Evolutionary conservation across 75 land plant species (phyloP).

Genomic region (Cupressus sempervirens): DNA sequence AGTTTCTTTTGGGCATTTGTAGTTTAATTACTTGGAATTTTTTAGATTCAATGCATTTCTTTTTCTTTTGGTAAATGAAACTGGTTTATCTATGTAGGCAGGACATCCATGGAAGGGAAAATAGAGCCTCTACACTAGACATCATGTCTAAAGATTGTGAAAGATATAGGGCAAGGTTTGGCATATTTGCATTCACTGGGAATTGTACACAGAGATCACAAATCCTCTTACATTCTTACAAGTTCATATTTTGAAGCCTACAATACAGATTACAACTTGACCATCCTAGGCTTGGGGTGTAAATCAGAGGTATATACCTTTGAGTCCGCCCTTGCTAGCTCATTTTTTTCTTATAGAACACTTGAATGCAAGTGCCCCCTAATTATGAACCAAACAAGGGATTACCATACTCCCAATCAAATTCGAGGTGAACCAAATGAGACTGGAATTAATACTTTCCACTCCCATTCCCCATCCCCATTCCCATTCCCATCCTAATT

Average conservation of each 20-base stretch:
- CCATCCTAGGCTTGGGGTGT: constrained; percentile 15
- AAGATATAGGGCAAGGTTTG: constrained; percentile 72
- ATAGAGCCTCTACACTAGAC: constrained; percentile 79
- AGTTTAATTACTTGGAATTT: no score
- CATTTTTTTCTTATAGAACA: neutral
- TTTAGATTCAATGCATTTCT: neutral
- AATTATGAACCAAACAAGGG: no score
- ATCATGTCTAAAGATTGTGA: constrained; percentile 70
- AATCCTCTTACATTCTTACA: constrained; percentile 66
- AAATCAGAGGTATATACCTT: constrained; percentile 7
- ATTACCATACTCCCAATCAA: no score
- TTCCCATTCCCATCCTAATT: no score
- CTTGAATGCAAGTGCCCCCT: neutral
- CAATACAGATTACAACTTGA: constrained; percentile 52
- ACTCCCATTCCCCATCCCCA: no score
- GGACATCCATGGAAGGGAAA: constrained; percentile 32
- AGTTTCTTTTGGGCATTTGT: no score
- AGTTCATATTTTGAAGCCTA: constrained; percentile 64
- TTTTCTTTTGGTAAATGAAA: neutral
- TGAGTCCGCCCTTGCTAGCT: constrained; percentile 7
- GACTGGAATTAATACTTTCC: no score
- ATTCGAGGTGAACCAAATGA: no score
- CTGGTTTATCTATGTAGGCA: constrained; percentile 17
- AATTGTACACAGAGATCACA: constrained; percentile 54
- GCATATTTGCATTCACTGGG: constrained; percentile 61